phyloP scores from a whole-genome alignment of 331 rosid species.

The Saraca asoca region DNA sequence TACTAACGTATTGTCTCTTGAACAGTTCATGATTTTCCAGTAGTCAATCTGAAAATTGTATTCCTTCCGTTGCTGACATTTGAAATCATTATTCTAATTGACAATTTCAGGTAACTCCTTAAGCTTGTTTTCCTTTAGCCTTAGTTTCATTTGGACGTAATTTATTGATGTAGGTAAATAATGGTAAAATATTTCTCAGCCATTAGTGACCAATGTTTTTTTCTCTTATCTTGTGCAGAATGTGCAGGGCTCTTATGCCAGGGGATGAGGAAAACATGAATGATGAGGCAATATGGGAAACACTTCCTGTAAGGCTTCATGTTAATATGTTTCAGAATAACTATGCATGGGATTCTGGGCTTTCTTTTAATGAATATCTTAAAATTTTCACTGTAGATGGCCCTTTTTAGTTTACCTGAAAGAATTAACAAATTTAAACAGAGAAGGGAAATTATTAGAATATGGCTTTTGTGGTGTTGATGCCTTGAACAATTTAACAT shows the following conservation, averaged over 20 bases:
- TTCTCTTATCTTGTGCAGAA: slow-evolving; percentile 56
- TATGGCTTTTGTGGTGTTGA: slow-evolving; percentile 12
- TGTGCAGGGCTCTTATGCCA: slow-evolving; percentile 96
- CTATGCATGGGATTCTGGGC: slow-evolving; percentile 20
- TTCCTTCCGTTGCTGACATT: slow-evolving; percentile 90
- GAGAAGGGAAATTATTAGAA: slow-evolving; percentile 15
- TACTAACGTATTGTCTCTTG: slow-evolving; percentile 34
- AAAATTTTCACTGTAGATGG: slow-evolving; percentile 1
- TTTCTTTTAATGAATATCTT: slow-evolving; percentile 23
- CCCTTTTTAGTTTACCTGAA: slow-evolving; percentile 27
- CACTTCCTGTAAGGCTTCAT: slow-evolving; percentile 83
- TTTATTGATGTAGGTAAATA: slow-evolving; percentile 6
- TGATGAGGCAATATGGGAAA: slow-evolving; percentile 95
- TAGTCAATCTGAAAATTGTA: slow-evolving; percentile 81
- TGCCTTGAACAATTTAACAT: background rate
- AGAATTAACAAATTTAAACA: slow-evolving; percentile 7
- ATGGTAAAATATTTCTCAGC: slow-evolving; percentile 9
- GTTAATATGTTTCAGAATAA: slow-evolving; percentile 7
- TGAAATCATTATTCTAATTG: slow-evolving; percentile 78
- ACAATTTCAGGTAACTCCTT: slow-evolving; percentile 87
- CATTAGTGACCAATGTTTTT: slow-evolving; percentile 25
- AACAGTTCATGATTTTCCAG: slow-evolving; percentile 71
- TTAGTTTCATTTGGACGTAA: background rate
- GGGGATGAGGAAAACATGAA: slow-evolving; percentile 92
- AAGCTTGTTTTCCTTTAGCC: slow-evolving; percentile 16